Base-by-base conservation (phyloP, 495 filamentous ascomycete species). In the Aspergillus ostianus region DNA sequence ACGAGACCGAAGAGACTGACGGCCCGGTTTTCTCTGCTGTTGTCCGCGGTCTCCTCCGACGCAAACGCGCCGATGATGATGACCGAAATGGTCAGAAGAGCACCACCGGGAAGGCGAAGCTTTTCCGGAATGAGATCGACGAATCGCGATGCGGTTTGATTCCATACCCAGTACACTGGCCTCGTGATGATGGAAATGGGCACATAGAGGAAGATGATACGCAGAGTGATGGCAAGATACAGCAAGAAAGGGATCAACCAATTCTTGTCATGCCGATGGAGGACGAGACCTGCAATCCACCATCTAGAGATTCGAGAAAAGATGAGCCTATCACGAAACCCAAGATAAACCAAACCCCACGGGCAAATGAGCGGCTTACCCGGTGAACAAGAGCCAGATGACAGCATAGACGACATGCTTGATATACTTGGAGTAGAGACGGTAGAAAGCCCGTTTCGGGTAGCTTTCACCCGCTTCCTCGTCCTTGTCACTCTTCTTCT, bases 231-330 rank as follows among this genome's bases (percentile, higher is more conserved):
- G 56, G 75, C 82, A 45, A 96, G 83, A 72, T 86, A 97, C 17
- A 97, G 58, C 45, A 97, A 81, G 73, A 93, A 92, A 8, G 92
- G 91, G 32, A 92, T 84, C 63, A 96, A 63, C 92, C 92, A 97
- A 57, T 87, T 87, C 65, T 84, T 82, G 67, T 91, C 87, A 64
- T 87, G 62, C 19, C 87, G 84, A 69, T 90, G 89, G 47, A 87
- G 77, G 58, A 93, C 77, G 19, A 96, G 80, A 46, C 89, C 86
- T 47, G 86, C 88, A 58, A 94, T 92, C 91, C 90, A 96, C 92
- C 92, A 96, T 54, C 90, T 92, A 65, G 44, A 41, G 47, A 21
- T 30, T 13, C 36, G 36, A 41, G 21, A 52, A 26, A 48, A 46
- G 36, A 63, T 68, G 12, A 68, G 65, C 57, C 46, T 41, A 50